Base-by-base conservation (phyloP, 148 eudicot species). In the Dianthus caryophyllus region DNA sequence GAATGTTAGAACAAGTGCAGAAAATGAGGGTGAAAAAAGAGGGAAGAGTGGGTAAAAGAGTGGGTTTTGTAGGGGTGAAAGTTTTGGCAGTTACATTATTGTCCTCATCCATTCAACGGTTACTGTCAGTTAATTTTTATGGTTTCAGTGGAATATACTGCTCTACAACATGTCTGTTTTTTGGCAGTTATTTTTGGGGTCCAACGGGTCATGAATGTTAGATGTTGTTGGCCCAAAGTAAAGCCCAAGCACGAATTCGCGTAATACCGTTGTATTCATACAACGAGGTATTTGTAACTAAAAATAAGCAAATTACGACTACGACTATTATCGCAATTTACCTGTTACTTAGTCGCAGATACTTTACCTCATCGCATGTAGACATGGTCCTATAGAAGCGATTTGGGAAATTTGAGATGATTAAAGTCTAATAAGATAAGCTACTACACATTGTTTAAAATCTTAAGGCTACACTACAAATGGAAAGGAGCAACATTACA, bases 21-120 rank as follows among this genome's bases (percentile, higher is more conserved):
- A 4, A 49, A 16, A n/a, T 24, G 9, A 33, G 11, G 46, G 33
- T 24, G 44, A 68, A 62, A 75, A 73, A 62, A 31, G 65, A 67
- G 47, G 69, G 38, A 73, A 75, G 66, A 61, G 71, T n/a, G 63
- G 64, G 66, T 9, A n/a, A 33, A 24, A 52, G 47, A 61, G 64
- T 59, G 73, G 66, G 67, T 14, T 52, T 64, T 65, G 60, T 70
- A 52, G 62, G 54, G 71, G 66, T 12, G 71, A 52, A 21, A 54
- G 53, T 15, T 18, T 48, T 71, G 75, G 62, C 61, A 18, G 61
- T 24, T 62, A 62, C 51, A 38, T 33, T 33, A 33, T 7, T 41
- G 49, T 24, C 50, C 66, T 41, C 20, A 62, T 62, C 66, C 66
- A 62, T 12, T 39, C 3, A 46, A 39, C 73, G 73, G 77, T 74